Evolutionary conservation across 1,284 basidiomycete genomes (phyloP).

Genomic region (Tremellales sp.): DNA sequence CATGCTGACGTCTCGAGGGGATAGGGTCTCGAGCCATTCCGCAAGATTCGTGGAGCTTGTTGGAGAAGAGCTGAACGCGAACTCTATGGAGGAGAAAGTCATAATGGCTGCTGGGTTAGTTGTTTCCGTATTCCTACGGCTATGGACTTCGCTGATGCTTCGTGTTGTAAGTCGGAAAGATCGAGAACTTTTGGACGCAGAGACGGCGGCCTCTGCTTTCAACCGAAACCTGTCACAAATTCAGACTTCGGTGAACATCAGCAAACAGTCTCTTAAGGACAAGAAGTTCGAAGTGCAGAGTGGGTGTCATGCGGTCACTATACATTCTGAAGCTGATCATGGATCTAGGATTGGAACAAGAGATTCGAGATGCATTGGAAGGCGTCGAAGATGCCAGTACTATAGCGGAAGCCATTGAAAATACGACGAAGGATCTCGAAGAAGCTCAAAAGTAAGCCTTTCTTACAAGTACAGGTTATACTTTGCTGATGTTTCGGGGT

Average conservation of each 20-base stretch:
- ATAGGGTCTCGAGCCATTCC: slow-evolving; percentile 61
- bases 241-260: slow-evolving; percentile 59
- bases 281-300: slow-evolving; percentile 61
- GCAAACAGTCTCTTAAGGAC: slow-evolving; percentile 59
- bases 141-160: slow-evolving; percentile 1
- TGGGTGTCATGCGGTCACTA: slow-evolving; percentile 50
- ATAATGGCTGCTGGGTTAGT: slow-evolving; percentile 59
- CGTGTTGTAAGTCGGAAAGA: slow-evolving; percentile 60
- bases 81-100: slow-evolving; percentile 69
- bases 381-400: slow-evolving; percentile 40
- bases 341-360: slow-evolving; percentile 57
- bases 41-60: slow-evolving; percentile 63
- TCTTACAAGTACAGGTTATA: neutral
- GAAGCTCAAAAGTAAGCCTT: slow-evolving; percentile 56
- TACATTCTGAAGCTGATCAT: neutral
- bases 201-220: slow-evolving; percentile 53
- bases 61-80: slow-evolving; percentile 57
- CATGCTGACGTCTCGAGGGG: slow-evolving; percentile 5
- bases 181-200: slow-evolving; percentile 57
- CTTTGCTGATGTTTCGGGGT: neutral
- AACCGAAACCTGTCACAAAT: slow-evolving; percentile 60
- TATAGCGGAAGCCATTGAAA: slow-evolving; percentile 59
- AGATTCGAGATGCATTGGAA: slow-evolving; percentile 53
- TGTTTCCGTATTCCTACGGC: neutral
- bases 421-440: slow-evolving; percentile 57